Percentiles rank a stretch among this genome's conserved stretches.
Evolutionary conservation across 2,329 filamentous ascomycete species (phyloP).

Genomic region (Colletotrichum eleusines): DNA sequence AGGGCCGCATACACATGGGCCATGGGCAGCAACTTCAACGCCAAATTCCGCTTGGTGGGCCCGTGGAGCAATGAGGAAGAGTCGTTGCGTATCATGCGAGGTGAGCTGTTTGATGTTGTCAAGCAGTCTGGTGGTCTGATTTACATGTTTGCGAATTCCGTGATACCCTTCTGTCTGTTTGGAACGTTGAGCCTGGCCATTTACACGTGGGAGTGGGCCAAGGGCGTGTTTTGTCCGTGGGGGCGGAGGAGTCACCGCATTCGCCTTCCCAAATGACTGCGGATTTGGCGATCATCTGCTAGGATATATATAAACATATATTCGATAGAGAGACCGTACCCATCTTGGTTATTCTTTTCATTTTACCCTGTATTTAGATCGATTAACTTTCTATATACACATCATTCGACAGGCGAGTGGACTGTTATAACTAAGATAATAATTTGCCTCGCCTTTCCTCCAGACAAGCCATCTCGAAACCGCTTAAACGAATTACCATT

Average conservation of each 20-base stretch:
- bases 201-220: conserved; percentile 34
- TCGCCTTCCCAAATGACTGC: conserved; percentile 19
- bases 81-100: conserved; percentile 54
- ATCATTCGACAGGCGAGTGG: no score
- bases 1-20: conserved; percentile 57
- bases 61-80: conserved; percentile 55
- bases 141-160: conserved; percentile 54
- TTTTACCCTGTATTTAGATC: no score
- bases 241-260: conserved; percentile 12
- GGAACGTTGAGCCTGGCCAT: conserved; percentile 51
- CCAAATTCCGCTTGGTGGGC: conserved; percentile 61
- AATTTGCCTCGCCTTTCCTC: no score
- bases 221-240: conserved; percentile 6
- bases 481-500: neutral
- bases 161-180: conserved; percentile 54
- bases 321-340: neutral
- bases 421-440: no score
- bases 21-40: conserved; percentile 62
- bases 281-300: neutral
- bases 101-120: conserved; percentile 56
- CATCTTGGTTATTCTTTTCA: neutral
- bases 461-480: no score
- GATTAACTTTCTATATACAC: no score
- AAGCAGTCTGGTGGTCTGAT: conserved; percentile 52
- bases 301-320: no score